Evolutionary conservation across 257 asterid species (phyloP), one percentile per base, ranked within the genome.

Genomic region (Buddleja alternifolia): DNA sequence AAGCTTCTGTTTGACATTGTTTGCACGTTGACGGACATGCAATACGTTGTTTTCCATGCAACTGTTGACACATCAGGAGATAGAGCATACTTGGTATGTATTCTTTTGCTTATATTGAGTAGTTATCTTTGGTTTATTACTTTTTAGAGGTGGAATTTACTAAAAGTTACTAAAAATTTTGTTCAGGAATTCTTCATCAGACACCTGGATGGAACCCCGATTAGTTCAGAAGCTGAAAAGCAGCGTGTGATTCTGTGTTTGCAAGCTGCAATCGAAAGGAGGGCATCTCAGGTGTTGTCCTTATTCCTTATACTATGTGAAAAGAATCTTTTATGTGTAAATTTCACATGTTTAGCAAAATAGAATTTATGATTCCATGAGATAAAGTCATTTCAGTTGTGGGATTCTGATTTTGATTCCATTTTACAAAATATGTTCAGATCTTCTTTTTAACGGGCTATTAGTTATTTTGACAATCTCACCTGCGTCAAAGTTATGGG

Each of bases 1-100:
- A 94, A 87, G 88, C 99, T 94, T 77, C 66, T 91, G 37, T 94
- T 94, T 24, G 99, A 94, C 17, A 81, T 91, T 8, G 86, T 94
- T 25, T 94, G 99, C 90, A 87, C 99, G 4, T 74, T 94, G 61
- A 94, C 99, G 0, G 98, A 94, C 45, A 91, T 94, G 99, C 84
- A 89, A 34, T 94, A 94, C 42, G 86, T 89, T 8, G 92, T 94
- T 60, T 94, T 89, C 42, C 99, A 94, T 57, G 99, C 96, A 68
- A 94, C 90, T 0, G 73, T 91, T 4, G 86, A 86, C 73, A 85
- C 97, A 0, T 68, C 92, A 0, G 84, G 81, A 29, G 92, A 89
- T 77, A 66, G 78, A 42, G 94, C 95, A 9, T 83, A 73, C 66
- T 51, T 90, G 95, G 99, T 93, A 84, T 23, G 52, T 60, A 47